These are phyloP conservation scores for Suhomyces canberraensis DNA, from an alignment of 805 yeast genomes.

Conservation along the genomic window DNA sequence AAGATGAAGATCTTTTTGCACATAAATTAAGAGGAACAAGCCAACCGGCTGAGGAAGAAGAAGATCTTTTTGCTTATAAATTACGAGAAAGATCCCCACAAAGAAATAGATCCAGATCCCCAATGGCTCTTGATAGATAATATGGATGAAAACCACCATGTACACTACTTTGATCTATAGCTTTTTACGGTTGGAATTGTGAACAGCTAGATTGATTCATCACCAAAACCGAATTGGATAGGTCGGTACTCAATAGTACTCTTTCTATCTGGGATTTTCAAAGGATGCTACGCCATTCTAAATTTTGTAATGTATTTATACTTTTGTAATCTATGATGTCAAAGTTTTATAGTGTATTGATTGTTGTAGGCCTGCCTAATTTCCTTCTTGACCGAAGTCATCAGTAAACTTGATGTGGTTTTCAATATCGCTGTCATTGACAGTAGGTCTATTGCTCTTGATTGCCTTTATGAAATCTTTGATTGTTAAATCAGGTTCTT, in stretches of 20 bases:
- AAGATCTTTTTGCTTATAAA: constrained; percentile 36
- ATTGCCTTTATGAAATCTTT: constrained; percentile 93
- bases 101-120: constrained; percentile 3
- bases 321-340: not conserved
- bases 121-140: not conserved
- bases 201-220: no score
- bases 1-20: constrained; percentile 25
- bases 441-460: constrained; percentile 91
- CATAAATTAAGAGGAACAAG: constrained; percentile 9
- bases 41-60: constrained; percentile 13
- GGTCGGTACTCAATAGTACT: no score
- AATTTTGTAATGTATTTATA: not conserved
- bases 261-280: no score
- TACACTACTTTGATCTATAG: no score
- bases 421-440: constrained; percentile 75
- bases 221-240: no score
- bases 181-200: no score
- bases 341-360: not conserved
- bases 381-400: constrained; percentile 98
- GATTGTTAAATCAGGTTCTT: constrained; percentile 84
- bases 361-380: constrained; percentile 35
- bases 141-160: no score
- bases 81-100: constrained; percentile 9
- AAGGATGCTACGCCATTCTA: no score
- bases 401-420: constrained; percentile 85